Base-by-base conservation (phyloP, 2,329 filamentous ascomycete species). In the Madurella mycetomatis region DNA sequence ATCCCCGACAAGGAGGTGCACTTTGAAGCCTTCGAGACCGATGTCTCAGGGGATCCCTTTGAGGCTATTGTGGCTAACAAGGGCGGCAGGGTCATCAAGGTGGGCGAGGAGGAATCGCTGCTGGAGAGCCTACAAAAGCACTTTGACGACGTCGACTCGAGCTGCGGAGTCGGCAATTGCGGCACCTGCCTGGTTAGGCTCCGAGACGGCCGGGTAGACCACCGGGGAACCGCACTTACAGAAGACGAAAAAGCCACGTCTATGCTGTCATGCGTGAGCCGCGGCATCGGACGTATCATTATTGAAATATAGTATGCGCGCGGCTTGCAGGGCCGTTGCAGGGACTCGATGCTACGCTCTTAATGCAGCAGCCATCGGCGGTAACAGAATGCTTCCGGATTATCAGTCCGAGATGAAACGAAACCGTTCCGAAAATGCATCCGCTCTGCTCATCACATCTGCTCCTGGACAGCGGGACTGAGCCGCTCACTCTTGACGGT, bases 11-110 rank as follows among this genome's bases (percentile, higher is more conserved):
- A 73, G 0, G 80, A 83, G 41, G 71, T 85, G 1, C 83, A 86
- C 64, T 82, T 78, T 54, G 84, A 87, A 65, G 77, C 78, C 0
- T 87, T 86, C 56, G 69, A 71, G 1, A 77, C 78, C 1, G 74
- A 78, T 17, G 70, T 74, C 0, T 73, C 73, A 0, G 83, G 83
- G 0, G 81, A 85, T 60, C 77, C 82, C 0, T 87, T 86, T 58
- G 78, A 81, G 41, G 83, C 72, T 0, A 74, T 80, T 45, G 72
- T 86, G 0, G 65, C 67, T 7, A 76, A 78, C 50, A 57, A 55
- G 49, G 65, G 40, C 55, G 65, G 51, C 45, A 74, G 69, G 59
- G 66, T 69, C 1, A 55, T 86, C 7, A 66, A 73, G 15, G 78
- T 81, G 0, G 71, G 67, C 4, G 70, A 64, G 31, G 77, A 79